Evolutionary conservation across 129 eudicot genomes (phyloP), one percentile per base, ranked within the genome.

Genomic region (Pulicaria dysenterica): DNA sequence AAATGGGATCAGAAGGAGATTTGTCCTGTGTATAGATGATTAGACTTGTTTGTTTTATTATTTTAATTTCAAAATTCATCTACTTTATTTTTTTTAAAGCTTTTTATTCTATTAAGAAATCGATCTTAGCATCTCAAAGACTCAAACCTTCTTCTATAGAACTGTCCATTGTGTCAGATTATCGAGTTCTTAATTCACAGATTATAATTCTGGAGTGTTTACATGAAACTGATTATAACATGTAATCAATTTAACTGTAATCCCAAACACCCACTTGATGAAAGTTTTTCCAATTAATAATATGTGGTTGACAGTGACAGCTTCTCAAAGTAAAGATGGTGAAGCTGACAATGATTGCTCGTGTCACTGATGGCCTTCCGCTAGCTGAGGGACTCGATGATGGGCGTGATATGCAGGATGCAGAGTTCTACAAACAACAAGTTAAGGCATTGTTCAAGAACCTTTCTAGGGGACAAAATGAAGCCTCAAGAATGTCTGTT

Each of bases 301-400:
- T 74, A 16, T 74, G 50, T 14, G 70, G 72, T 73, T 75, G 64
- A 69, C 74, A 61, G 81, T 78, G 69, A 76, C 80, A 61, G 83
- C 82, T 77, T 67, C 74, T 74, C 42, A 53, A 73, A 81, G 71
- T 72, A 78, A 82, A 70, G 77, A 92, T 92, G 99, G 99, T 94
- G 85, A 94, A 94, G 83, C 76, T 94, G 89, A 94, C 99, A 4
- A 85, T 94, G 99, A 86, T 94, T 76, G 99, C 99, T n/a, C 99
- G 99, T 84, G 97, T 90, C 10, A 94, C 87, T 58, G 99, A 94
- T 69, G 99, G 99, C 2, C 97, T 94, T 56, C 99, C 96, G 0
- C 75, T 94, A 58, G 99, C 87, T 42, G 99, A 94, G 85, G 99
- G 99, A 70, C 81, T 94, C 58, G 99, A 94, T 77, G 99, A 94